Evolutionary conservation across 164 flowering plant species (phyloP).

Genomic region (Stephania cephalantha): DNA sequence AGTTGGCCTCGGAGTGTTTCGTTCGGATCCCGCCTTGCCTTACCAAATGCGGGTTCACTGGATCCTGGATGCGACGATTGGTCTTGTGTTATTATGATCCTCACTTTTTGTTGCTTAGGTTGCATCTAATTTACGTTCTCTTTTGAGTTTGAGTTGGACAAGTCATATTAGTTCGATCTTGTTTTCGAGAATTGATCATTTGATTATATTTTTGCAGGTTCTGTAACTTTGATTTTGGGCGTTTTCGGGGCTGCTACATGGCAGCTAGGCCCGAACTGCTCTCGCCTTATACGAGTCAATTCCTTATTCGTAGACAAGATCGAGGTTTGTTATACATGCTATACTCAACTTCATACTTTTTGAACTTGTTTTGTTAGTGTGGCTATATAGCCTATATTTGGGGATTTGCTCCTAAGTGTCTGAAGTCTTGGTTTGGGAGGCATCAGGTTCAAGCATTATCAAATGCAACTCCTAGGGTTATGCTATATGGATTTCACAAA

Average conservation of each 20-base stretch:
- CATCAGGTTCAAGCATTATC: slow-evolving; percentile 36
- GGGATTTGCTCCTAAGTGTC: background rate
- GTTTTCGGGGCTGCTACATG: slow-evolving; percentile 42
- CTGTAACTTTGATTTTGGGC: slow-evolving; percentile 56
- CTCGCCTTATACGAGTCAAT: slow-evolving; percentile 40
- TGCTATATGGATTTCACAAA: slow-evolving; percentile 46
- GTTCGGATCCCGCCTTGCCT: slow-evolving; percentile 20
- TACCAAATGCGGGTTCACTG: slow-evolving; percentile 9
- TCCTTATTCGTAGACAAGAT: slow-evolving; percentile 48
- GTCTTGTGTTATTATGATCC: slow-evolving; percentile 42
- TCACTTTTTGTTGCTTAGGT: slow-evolving; percentile 66
- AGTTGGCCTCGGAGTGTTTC: slow-evolving; percentile 15
- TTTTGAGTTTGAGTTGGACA: background rate
- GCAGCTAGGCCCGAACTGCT: slow-evolving; percentile 46
- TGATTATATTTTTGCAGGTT: slow-evolving; percentile 30
- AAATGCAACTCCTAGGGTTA: slow-evolving; percentile 26
- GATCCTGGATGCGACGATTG: slow-evolving; percentile 37
- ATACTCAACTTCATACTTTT: background rate
- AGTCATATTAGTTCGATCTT: background rate
- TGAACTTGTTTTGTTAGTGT: background rate
- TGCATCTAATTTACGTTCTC: background rate
- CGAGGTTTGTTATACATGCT: slow-evolving; percentile 28
- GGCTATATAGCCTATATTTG: background rate
- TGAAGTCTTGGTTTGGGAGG: slow-evolving; percentile 6
- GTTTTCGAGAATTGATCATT: slow-evolving; percentile 3